Evolutionary conservation across 306 rosid genomes (phyloP), one percentile per base, ranked within the genome.

Genomic region (Amphicarpaea edgeworthii): DNA sequence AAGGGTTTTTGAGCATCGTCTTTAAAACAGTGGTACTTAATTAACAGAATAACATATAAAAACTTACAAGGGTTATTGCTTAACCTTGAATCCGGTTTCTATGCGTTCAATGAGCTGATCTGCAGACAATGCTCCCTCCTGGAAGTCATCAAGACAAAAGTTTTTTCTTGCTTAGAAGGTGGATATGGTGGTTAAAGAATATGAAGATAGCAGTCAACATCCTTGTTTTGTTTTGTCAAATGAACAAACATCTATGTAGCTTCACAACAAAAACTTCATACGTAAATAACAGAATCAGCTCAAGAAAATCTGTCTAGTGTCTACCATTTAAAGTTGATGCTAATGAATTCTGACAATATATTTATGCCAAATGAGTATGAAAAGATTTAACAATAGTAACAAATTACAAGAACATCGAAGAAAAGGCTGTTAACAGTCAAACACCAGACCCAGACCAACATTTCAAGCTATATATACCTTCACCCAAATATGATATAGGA

Each of bases 51-150:
- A 45, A 40, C 47, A 12, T 63, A 41, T 30, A 68, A 69, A 47
- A 72, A 71, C 88, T 83, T 63, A 83, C 90, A 41, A 19, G 51
- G 41, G 58, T 74, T 94, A 89, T 75, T 92, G 90, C 81, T 84
- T 89, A 17, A 87, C 93, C 70, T 84, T 78, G 81, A 95, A 80
- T 59, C 91, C 76, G 7, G 83, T 72, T 85, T 92, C 97, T 43
- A 95, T 78, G 67, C 90, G 89, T 81, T 92, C 85, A 47, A 87
- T 72, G 15, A 95, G 93, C 80, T 95, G 93, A 76, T 84, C 81
- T 28, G 92, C 97, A 43, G 74, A 45, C 80, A 92, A 55, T 50
- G 98, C 98, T 51, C 98, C 98, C 88, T 95, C 98, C 97, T 95
- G 86, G 68, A 83, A 77, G 54, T 68, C 40, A 79, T 38, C 6